A percentile compares a stretch with the other conserved stretches of the same genome.
Evolutionary conservation across 257 asterid genomes (phyloP).

Genomic region (Przewalskia tangutica): DNA sequence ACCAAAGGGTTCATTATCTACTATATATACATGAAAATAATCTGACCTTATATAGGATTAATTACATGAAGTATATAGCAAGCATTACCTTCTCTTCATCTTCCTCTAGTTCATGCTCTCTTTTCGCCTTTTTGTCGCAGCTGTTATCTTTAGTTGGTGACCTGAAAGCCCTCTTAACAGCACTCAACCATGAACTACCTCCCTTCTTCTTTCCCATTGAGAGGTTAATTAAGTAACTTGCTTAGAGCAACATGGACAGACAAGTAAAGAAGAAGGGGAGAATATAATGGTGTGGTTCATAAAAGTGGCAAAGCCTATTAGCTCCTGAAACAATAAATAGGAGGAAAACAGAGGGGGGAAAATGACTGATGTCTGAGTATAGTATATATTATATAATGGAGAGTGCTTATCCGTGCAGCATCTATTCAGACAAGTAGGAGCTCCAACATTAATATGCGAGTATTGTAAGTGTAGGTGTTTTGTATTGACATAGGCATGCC

Average conservation of each 20-base stretch:
- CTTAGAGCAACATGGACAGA: constrained; percentile 14
- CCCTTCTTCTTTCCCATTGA: constrained; percentile 63
- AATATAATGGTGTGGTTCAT: neutral
- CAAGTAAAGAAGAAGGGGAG: neutral
- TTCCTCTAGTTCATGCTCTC: constrained; percentile 36
- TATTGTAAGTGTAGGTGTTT: constrained; percentile 37
- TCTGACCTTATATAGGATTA: neutral
- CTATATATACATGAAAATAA: neutral
- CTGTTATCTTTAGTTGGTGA: constrained; percentile 61
- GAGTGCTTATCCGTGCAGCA: constrained; percentile 33
- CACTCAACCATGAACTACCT: constrained; percentile 71
- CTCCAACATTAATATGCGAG: constrained; percentile 21
- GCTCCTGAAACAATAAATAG: constrained; percentile 2
- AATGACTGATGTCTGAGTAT: constrained; percentile 3
- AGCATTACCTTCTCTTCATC: constrained; percentile 46
- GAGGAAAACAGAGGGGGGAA: neutral
- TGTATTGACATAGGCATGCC: constrained; percentile 40
- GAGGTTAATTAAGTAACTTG: neutral
- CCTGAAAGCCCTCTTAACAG: constrained; percentile 80
- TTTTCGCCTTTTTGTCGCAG: constrained; percentile 45
- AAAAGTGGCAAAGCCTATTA: neutral
- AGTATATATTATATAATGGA: neutral
- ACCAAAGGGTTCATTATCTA: neutral
- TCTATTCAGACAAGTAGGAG: constrained; percentile 17
- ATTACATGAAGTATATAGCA: neutral